Percentiles rank a stretch among this genome's conserved stretches.
Conservation (phyloP, 495 filamentous ascomycete genomes). For the Darksidea phi region DNA sequence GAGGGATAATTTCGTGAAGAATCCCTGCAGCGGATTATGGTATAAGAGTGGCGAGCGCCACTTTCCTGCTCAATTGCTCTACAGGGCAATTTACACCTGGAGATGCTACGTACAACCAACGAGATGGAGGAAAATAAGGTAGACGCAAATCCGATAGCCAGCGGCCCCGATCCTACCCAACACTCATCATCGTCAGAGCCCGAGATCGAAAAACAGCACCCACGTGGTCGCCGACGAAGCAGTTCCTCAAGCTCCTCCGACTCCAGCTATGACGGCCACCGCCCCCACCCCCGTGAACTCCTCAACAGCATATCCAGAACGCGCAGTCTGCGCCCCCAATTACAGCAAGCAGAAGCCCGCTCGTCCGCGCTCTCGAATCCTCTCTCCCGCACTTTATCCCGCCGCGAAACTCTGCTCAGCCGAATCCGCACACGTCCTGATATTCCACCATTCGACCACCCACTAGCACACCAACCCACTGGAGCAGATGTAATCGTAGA, state of each 20-base stretch:
- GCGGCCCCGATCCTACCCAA: not conserved
- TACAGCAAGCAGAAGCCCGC: not conserved
- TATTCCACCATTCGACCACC: constrained; percentile 31
- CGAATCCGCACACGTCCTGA: constrained; percentile 29
- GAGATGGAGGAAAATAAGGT: not conserved
- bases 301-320: not conserved
- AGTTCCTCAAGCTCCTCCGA: not conserved
- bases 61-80: too few relatives aligned
- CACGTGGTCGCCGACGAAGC: not conserved
- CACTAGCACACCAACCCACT: constrained; percentile 31
- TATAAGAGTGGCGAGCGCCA: not conserved
- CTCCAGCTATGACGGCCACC: constrained; percentile 3
- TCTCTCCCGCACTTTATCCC: constrained; percentile 4
- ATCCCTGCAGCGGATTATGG: not conserved
- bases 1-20: not conserved
- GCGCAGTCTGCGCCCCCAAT: not conserved
- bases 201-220: not conserved
- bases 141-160: not conserved
- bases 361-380: not conserved
- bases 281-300: not conserved
- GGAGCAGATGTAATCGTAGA: constrained; percentile 36
- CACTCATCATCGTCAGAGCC: not conserved
- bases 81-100: too few relatives aligned
- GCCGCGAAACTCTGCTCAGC: constrained; percentile 24
- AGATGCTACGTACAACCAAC: too few relatives aligned